These are phyloP conservation scores for Clavariopsis aquatica DNA, from an alignment of 495 filamentous ascomycete genomes.

Conservation along the genomic window DNA sequence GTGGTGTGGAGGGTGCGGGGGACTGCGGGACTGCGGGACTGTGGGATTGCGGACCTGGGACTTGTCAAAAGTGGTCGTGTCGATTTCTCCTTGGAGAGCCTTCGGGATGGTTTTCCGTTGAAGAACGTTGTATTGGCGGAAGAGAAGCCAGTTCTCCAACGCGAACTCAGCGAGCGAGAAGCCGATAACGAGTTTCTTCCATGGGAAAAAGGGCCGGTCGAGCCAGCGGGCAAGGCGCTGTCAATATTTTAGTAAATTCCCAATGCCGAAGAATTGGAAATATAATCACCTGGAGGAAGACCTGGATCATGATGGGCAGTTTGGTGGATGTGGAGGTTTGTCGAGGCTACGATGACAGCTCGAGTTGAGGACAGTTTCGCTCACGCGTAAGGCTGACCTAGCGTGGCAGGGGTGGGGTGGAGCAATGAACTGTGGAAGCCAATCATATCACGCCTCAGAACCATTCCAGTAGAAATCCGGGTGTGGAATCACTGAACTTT, in stretches of 20 bases:
- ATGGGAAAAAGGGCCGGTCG: slow-evolving; percentile 90
- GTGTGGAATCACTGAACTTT: no score
- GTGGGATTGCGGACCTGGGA: slow-evolving; percentile 68
- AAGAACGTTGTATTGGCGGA: slow-evolving; percentile 84
- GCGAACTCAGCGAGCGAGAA: slow-evolving; percentile 87
- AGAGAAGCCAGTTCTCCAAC: slow-evolving; percentile 80
- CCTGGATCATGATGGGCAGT: slow-evolving; percentile 37
- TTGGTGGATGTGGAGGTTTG: slow-evolving; percentile 5
- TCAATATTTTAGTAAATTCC: slow-evolving; percentile 10
- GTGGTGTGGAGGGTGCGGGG: slow-evolving; percentile 1
- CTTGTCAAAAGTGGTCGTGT: slow-evolving; percentile 89
- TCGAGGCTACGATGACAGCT: slow-evolving; percentile 6
- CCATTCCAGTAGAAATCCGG: no score
- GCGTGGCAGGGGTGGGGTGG: not conserved
- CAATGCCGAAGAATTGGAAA: not conserved
- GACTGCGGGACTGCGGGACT: slow-evolving; percentile 61
- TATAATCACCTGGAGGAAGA: slow-evolving; percentile 39
- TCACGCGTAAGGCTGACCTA: slow-evolving; percentile 25
- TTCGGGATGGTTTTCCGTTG: slow-evolving; percentile 76
- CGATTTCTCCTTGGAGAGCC: slow-evolving; percentile 81
- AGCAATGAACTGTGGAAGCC: no score
- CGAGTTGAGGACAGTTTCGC: slow-evolving; percentile 29
- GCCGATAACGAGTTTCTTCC: slow-evolving; percentile 93
- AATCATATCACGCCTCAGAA: no score
- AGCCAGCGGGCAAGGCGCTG: slow-evolving; percentile 85